phyloP scores from a whole-genome alignment of 2,329 filamentous ascomycete genomes.

The Alternaria sp. region DNA sequence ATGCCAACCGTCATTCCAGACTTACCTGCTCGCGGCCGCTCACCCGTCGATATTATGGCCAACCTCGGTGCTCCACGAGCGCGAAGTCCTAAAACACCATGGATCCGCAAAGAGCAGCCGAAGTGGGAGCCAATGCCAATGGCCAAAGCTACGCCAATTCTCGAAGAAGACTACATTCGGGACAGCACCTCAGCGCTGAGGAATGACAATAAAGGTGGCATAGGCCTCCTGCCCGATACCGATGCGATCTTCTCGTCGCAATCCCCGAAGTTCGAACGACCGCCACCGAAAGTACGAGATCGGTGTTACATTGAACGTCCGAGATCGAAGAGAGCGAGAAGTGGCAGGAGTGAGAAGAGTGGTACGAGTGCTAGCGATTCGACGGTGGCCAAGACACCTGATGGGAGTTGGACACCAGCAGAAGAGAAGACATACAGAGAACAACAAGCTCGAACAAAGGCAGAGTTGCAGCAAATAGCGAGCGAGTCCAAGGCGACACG shows the following conservation, averaged over 20 bases:
- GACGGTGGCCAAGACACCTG: slow-evolving; percentile 13
- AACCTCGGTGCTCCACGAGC: slow-evolving; percentile 29
- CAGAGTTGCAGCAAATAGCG: slow-evolving; percentile 23
- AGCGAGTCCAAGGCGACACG: slow-evolving; percentile 15
- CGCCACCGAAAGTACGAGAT: slow-evolving; percentile 14
- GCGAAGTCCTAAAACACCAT: slow-evolving; percentile 38
- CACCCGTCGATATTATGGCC: slow-evolving; percentile 12
- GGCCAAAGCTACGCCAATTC: slow-evolving; percentile 16
- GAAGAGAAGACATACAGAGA: slow-evolving; percentile 9
- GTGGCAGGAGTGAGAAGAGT: background rate
- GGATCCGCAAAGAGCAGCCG: slow-evolving; percentile 16
- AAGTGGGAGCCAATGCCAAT: slow-evolving; percentile 15
- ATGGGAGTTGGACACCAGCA: slow-evolving; percentile 2
- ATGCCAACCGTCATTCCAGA: slow-evolving; percentile 28
- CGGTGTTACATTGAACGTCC: slow-evolving; percentile 19
- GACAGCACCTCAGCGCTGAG: background rate
- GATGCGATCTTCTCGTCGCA: slow-evolving; percentile 11
- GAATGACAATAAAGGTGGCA: background rate
- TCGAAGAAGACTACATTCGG: slow-evolving; percentile 17
- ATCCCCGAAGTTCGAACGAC: slow-evolving; percentile 14
- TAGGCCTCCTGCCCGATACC: slow-evolving; percentile 14
- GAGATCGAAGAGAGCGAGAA: slow-evolving; percentile 12
- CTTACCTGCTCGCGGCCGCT: slow-evolving; percentile 26
- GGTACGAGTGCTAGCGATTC: slow-evolving; percentile 19
- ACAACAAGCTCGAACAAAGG: slow-evolving; percentile 12